These are phyloP conservation scores for Exophiala mesophila DNA, from an alignment of 2,329 filamentous ascomycete species.

Conservation along the genomic window DNA sequence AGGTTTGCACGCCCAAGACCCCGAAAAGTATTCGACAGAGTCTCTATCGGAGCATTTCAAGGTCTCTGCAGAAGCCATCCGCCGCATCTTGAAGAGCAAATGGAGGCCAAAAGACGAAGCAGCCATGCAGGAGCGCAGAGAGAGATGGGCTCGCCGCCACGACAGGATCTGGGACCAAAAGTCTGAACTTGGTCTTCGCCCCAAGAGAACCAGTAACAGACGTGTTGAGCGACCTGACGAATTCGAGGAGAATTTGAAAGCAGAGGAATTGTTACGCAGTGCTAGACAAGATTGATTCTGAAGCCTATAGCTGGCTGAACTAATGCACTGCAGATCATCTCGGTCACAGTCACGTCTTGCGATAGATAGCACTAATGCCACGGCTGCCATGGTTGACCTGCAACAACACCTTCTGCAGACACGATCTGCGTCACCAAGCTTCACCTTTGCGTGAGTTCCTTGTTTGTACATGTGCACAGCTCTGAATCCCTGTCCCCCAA, in stretches of 20 bases:
- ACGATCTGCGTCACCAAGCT: no score
- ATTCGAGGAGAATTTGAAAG: slow-evolving; percentile 24
- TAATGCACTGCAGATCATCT: no score
- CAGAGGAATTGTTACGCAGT: slow-evolving; percentile 21
- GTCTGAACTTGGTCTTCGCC: slow-evolving; percentile 50
- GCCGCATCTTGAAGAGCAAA: slow-evolving; percentile 68
- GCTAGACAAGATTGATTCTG: slow-evolving; percentile 20
- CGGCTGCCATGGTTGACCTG: no score
- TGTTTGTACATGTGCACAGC: no score
- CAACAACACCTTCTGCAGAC: no score
- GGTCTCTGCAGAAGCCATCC: slow-evolving; percentile 80
- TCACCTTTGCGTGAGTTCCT: no score
- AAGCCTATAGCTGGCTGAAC: no score
- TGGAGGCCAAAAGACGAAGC: slow-evolving; percentile 38
- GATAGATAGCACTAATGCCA: no score
- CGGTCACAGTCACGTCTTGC: no score
- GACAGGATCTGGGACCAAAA: slow-evolving; percentile 44
- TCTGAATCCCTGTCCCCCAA: no score
- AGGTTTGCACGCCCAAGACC: slow-evolving; percentile 71
- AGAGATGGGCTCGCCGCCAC: slow-evolving; percentile 43
- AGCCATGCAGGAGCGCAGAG: slow-evolving; percentile 36
- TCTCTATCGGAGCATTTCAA: slow-evolving; percentile 74
- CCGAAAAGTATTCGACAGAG: slow-evolving; percentile 68
- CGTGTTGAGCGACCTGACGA: slow-evolving; percentile 20
- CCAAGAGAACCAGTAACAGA: slow-evolving; percentile 43